Percentiles rank a stretch among this genome's conserved stretches.
These are phyloP conservation scores for Nephelium lappaceum DNA, from an alignment of 345 rosid genomes.

Conservation along the genomic window DNA sequence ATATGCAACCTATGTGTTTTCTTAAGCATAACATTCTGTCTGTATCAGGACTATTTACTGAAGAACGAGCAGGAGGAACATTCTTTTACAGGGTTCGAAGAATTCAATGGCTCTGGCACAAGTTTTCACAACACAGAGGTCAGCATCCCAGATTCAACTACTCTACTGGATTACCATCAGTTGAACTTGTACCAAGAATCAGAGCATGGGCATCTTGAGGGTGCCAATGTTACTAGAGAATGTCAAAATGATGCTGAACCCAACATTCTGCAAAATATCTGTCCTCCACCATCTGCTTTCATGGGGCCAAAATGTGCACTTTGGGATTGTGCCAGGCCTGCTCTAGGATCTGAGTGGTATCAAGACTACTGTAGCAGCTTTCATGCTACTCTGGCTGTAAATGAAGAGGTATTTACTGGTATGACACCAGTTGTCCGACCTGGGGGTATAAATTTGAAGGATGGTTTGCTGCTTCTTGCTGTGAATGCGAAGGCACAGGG, in stretches of 20 bases:
- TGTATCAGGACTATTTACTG: conserved; percentile 48
- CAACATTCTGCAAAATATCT: conserved; percentile 41
- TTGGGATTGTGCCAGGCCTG: conserved; percentile 93
- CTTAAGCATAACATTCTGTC: conserved; percentile 8
- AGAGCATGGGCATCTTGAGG: conserved; percentile 39
- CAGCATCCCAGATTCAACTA: conserved; percentile 42
- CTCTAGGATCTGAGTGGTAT: conserved; percentile 60
- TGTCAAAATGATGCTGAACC: conserved; percentile 34
- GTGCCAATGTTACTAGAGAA: conserved; percentile 36
- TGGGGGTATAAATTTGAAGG: conserved; percentile 73
- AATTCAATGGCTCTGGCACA: conserved; percentile 36
- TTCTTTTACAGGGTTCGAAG: conserved; percentile 49
- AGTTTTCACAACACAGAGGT: conserved; percentile 36
- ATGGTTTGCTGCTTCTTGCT: conserved; percentile 61
- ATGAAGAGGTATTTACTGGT: conserved; percentile 64
- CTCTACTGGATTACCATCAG: conserved; percentile 49
- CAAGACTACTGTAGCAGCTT: conserved; percentile 71
- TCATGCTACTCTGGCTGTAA: conserved; percentile 65
- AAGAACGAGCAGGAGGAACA: conserved; percentile 37
- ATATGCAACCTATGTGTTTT: not conserved
- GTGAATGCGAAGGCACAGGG: conserved; percentile 66
- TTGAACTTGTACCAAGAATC: conserved; percentile 51
- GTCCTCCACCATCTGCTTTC: conserved; percentile 77
- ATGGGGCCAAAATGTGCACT: conserved; percentile 88
- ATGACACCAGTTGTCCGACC: conserved; percentile 71